Evolutionary conservation across 2,329 filamentous ascomycete genomes (phyloP).

Genomic region (Exophiala bonariae): DNA sequence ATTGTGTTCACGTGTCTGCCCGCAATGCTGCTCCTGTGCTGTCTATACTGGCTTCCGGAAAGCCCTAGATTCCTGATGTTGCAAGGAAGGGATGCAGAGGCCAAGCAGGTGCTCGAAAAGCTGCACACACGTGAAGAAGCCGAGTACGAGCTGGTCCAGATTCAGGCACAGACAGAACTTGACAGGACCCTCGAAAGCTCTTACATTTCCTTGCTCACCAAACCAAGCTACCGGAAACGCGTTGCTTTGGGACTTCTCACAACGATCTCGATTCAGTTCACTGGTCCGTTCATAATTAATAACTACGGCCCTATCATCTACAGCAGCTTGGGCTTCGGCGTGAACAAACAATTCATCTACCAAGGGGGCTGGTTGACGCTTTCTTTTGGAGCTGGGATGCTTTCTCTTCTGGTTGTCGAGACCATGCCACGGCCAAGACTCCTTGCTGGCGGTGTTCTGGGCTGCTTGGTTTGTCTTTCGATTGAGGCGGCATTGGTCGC

Average conservation of each 20-base stretch:
- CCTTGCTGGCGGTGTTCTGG: slow-evolving; percentile 1
- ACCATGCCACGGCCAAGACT: slow-evolving; percentile 5
- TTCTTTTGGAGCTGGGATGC: slow-evolving; percentile 1
- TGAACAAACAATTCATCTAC: slow-evolving; percentile 9
- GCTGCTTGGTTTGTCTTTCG: background rate
- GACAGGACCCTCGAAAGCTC: slow-evolving; percentile 5
- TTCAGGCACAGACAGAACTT: slow-evolving; percentile 4
- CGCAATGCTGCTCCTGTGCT: background rate
- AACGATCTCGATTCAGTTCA: slow-evolving; percentile 9
- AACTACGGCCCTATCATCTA: slow-evolving; percentile 16
- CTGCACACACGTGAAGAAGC: slow-evolving; percentile 8
- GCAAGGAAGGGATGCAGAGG: slow-evolving; percentile 9
- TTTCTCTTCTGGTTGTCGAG: slow-evolving; percentile 9
- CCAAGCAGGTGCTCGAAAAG: background rate
- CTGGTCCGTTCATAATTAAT: slow-evolving; percentile 6
- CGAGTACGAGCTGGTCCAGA: slow-evolving; percentile 10
- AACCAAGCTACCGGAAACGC: slow-evolving; percentile 14
- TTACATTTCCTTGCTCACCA: slow-evolving; percentile 10
- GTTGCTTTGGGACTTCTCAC: slow-evolving; percentile 4
- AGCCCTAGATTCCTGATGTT: slow-evolving; percentile 9
- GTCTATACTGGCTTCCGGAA: slow-evolving; percentile 12
- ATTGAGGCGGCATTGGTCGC: slow-evolving; percentile 6
- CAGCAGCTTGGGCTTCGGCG: slow-evolving; percentile 8
- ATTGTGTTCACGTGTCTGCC: background rate
- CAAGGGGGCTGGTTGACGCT: slow-evolving; percentile 12